Conservation (phyloP, 371 early-diverging fungal species). For the Circinella minor region DNA sequence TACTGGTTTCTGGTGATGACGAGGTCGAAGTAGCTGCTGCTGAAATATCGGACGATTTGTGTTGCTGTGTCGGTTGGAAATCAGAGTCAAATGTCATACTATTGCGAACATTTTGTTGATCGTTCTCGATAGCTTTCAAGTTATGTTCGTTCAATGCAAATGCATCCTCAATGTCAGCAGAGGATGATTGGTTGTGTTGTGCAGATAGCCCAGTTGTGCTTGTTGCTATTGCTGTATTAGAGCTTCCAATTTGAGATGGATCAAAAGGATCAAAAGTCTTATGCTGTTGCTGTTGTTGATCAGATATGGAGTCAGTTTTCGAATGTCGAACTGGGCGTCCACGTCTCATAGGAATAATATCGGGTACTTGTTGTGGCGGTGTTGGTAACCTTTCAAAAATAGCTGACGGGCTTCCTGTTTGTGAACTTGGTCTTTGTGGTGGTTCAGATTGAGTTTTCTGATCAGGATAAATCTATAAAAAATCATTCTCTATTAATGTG, state of each 20-base stretch:
- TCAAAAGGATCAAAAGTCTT: conserved; percentile 18
- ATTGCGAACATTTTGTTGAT: conserved; percentile 4
- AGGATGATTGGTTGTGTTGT: neutral
- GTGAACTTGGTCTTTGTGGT: neutral
- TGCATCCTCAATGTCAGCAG: conserved; percentile 11
- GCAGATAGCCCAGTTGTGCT: neutral
- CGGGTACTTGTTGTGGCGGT: conserved; percentile 47
- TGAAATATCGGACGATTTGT: neutral
- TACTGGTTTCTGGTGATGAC: neutral
- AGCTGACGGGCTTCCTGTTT: conserved; percentile 22
- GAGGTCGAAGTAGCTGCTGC: neutral
- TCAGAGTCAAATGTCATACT: conserved; percentile 30
- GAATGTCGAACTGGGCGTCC: conserved; percentile 65
- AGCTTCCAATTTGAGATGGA: conserved; percentile 6
- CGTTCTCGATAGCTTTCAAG: neutral
- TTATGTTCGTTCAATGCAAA: conserved; percentile 8
- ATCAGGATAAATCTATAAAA: conserved; percentile 24
- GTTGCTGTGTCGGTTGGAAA: conserved; percentile 14
- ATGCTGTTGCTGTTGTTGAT: neutral
- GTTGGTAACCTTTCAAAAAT: conserved; percentile 48
- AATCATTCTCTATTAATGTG: too few species aligned
- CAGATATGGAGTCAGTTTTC: conserved; percentile 12
- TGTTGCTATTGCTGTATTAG: neutral
- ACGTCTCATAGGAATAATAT: conserved; percentile 75
- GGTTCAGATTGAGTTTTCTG: neutral